These are phyloP conservation scores for Rubroboletus pulcherrimus DNA, from an alignment of 768 basidiomycete genomes.

Conservation along the genomic window DNA sequence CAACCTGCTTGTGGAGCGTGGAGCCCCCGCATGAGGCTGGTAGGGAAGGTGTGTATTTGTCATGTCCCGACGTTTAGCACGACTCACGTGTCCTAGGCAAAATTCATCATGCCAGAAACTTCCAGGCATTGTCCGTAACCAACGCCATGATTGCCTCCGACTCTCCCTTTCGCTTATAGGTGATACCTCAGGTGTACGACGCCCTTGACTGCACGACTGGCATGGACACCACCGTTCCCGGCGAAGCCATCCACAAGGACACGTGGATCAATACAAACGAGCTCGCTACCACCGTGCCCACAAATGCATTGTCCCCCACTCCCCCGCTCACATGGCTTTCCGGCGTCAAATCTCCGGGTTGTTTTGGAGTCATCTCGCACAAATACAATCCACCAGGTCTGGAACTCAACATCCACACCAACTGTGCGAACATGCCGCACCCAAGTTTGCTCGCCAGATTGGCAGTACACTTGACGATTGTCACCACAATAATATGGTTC, in stretches of 20 bases:
- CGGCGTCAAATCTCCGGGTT: too few relatives aligned
- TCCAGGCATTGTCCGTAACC: conserved; percentile 84
- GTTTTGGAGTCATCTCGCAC: too few relatives aligned
- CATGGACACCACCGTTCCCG: conserved; percentile 55
- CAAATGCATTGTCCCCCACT: too few relatives aligned
- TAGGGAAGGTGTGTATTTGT: conserved; percentile 15
- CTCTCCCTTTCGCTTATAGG: conserved; percentile 67
- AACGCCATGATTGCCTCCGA: conserved; percentile 85
- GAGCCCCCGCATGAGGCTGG: conserved; percentile 69
- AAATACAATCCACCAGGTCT: too few relatives aligned
- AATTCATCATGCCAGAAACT: conserved; percentile 83
- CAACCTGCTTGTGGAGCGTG: conserved; percentile 80
- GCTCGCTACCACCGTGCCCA: too few relatives aligned
- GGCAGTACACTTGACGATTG: conserved; percentile 95
- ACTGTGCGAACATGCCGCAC: conserved; percentile 88
- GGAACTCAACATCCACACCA: too few relatives aligned
- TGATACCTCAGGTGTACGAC: conserved; percentile 38
- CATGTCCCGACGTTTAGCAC: background rate
- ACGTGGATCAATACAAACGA: too few relatives aligned
- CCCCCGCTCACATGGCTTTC: too few relatives aligned
- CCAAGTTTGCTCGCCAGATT: conserved; percentile 98
- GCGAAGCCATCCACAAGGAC: too few relatives aligned
- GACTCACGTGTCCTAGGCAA: conserved; percentile 32
- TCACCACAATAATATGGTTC: conserved; percentile 95
- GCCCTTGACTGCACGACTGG: conserved; percentile 62